These are phyloP conservation scores for Ophiostoma piceae DNA, from an alignment of 2,329 filamentous ascomycete genomes.

Conservation along the genomic window DNA sequence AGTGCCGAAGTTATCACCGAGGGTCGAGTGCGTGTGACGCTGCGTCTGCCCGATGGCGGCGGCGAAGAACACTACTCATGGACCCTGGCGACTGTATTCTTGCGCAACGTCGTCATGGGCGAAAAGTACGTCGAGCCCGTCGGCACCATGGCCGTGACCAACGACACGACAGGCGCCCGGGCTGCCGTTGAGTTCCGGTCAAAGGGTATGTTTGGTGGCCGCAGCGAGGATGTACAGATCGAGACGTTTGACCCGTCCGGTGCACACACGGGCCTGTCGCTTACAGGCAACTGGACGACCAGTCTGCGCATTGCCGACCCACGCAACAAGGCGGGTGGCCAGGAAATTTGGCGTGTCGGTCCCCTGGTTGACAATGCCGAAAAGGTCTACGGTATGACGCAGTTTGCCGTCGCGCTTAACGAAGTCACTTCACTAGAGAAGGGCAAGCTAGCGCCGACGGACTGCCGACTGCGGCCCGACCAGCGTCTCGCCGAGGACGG, in stretches of 20 bases:
- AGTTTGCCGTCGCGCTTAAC: conserved; percentile 80
- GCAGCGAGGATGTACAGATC: conserved; percentile 81
- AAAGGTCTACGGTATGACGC: conserved; percentile 80
- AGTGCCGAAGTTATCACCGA: conserved; percentile 91
- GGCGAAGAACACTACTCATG: conserved; percentile 82
- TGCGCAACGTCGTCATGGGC: conserved; percentile 93
- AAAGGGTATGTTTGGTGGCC: conserved; percentile 94
- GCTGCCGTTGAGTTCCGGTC: conserved; percentile 86
- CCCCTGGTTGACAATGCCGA: conserved; percentile 70
- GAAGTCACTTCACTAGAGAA: conserved; percentile 79
- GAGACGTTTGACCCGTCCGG: conserved; percentile 66
- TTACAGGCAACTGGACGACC: conserved; percentile 80
- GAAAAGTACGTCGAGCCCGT: conserved; percentile 98
- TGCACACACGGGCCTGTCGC: conserved; percentile 57
- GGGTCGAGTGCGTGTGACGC: conserved; percentile 70
- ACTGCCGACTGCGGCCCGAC: conserved; percentile 78
- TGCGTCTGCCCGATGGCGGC: conserved; percentile 57
- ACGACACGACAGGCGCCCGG: conserved; percentile 78
- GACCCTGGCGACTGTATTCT: conserved; percentile 80
- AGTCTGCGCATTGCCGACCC: conserved; percentile 56
- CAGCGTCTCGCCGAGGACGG: conserved; percentile 80
- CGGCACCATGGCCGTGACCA: conserved; percentile 77
- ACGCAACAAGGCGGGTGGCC: conserved; percentile 47
- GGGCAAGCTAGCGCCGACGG: conserved; percentile 69
- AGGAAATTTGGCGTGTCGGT: conserved; percentile 74